A percentile compares a stretch with the other conserved stretches of the same genome.
phyloP scores from a whole-genome alignment of 1,284 basidiomycete genomes.

The Leccinum olivaceoglutinosum region DNA sequence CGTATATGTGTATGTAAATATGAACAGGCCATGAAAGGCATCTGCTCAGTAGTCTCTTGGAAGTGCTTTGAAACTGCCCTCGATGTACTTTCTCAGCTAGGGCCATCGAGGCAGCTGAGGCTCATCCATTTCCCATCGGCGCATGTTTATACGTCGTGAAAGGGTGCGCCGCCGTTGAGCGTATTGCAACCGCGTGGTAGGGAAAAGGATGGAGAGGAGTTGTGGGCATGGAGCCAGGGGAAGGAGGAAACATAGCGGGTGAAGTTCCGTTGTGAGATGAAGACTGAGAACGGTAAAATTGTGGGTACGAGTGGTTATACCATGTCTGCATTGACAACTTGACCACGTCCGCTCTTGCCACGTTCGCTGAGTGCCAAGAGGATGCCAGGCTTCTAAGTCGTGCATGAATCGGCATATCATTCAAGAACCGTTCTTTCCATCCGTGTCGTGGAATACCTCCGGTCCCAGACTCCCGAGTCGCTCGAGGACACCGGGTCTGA shows the following conservation, averaged over 20 bases:
- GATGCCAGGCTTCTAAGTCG: slow-evolving; percentile 72
- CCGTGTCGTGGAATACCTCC: slow-evolving; percentile 57
- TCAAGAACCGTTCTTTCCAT: slow-evolving; percentile 41
- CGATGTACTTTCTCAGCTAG: slow-evolving; percentile 49
- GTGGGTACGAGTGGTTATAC: slow-evolving; percentile 31
- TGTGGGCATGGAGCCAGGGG: slow-evolving; percentile 50
- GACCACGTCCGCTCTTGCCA: slow-evolving; percentile 57
- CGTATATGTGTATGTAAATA: neutral
- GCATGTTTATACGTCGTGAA: slow-evolving; percentile 49
- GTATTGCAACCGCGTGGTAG: slow-evolving; percentile 25
- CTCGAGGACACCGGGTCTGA: slow-evolving; percentile 80
- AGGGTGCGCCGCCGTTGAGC: slow-evolving; percentile 41
- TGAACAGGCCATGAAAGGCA: slow-evolving; percentile 54
- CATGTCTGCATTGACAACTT: slow-evolving; percentile 79
- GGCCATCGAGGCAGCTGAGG: no score
- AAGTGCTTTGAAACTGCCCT: slow-evolving; percentile 55
- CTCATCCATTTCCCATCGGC: no score
- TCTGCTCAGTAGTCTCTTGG: slow-evolving; percentile 67
- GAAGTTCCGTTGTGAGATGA: slow-evolving; percentile 32
- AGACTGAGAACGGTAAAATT: neutral
- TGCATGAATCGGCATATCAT: slow-evolving; percentile 59
- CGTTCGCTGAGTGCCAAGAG: slow-evolving; percentile 73
- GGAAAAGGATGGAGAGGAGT: slow-evolving; percentile 35
- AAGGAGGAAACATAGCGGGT: slow-evolving; percentile 73
- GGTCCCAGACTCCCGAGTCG: slow-evolving; percentile 67